Base-by-base conservation (phyloP, 2,329 filamentous ascomycete genomes). In the Verticillium longisporum region DNA sequence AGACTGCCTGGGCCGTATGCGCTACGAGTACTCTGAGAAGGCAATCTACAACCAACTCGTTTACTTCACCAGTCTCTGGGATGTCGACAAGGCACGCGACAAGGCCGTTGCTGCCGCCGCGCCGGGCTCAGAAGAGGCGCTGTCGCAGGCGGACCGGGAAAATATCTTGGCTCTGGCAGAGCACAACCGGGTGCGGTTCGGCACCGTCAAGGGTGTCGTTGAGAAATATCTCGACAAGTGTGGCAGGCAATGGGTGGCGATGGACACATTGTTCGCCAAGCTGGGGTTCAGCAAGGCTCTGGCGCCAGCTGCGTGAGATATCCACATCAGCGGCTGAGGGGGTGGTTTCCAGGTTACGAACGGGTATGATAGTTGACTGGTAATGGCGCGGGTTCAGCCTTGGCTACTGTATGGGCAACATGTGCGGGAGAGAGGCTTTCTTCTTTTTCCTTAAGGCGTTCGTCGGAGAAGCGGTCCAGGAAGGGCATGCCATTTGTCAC, bases 11-110 rank as follows among this genome's bases (percentile, higher is more conserved):
- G 95, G 95, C 21, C 86, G 86, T 57, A 98, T 99, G 93, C 80
- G 84, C 26, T 97, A 93, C 72, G 92, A 96, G 76, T 89, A 91
- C 70, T 82, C 84, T 1, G 95, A 98, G 77, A 94, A 95, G 76
- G 88, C 89, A 69, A 83, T 98, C 62, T 98, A 97, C 78, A 98
- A 96, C 74, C 95, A 99, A 76, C 81, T 99, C 50, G 78, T 98
- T 60, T 99, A 97, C 77, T 90, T 93, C 72, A 84, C 89, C 34
- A 83, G 83, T 57, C 76, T 98, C 60, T 99, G 92, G 80, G 93
- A 99, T 74, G 89, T 96, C 3, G 93, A 98, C 64, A 92, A 91
- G 76, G 89, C 89, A 14, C 85, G 85, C 65, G 70, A 68, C 55
- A 80, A 77, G 64, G 83, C 79, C 21, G 75, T 72, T 55, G 83